These are phyloP conservation scores for Penicillium argentinense DNA, from an alignment of 495 filamentous ascomycete genomes.

Conservation along the genomic window DNA sequence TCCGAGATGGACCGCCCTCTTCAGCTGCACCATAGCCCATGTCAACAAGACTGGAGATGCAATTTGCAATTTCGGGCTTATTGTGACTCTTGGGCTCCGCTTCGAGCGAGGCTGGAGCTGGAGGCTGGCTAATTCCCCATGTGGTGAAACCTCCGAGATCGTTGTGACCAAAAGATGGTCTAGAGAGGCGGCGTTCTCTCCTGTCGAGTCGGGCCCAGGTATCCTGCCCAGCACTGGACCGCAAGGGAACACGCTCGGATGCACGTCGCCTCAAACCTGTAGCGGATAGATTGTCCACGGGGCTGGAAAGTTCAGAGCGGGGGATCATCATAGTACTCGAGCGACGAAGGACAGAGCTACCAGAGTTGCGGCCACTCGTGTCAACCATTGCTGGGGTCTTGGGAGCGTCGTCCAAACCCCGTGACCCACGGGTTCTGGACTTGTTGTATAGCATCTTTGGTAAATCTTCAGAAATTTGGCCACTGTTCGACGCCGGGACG, in stretches of 20 bases:
- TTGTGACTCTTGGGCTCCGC: not conserved
- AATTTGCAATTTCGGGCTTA: slow-evolving; percentile 39
- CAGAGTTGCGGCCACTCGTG: not conserved
- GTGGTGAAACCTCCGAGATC: slow-evolving; percentile 31
- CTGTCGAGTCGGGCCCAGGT: slow-evolving; percentile 24
- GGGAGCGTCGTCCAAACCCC: not conserved
- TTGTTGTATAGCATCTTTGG: not conserved
- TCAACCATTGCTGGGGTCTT: not conserved
- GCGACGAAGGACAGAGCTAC: slow-evolving; percentile 18
- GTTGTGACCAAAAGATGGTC: slow-evolving; percentile 15
- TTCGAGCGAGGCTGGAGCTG: not conserved
- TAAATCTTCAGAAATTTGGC: too few relatives aligned
- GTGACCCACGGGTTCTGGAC: too few relatives aligned
- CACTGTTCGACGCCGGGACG: too few relatives aligned
- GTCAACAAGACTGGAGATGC: slow-evolving; percentile 44
- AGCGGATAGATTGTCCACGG: not conserved
- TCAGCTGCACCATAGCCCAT: slow-evolving; percentile 51
- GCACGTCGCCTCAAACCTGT: slow-evolving; percentile 17
- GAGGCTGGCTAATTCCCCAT: slow-evolving; percentile 19
- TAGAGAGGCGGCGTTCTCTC: slow-evolving; percentile 17
- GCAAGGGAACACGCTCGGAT: slow-evolving; percentile 29
- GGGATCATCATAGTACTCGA: slow-evolving; percentile 22
- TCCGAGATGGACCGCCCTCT: slow-evolving; percentile 42
- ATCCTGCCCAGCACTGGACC: slow-evolving; percentile 13
- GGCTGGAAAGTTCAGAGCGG: not conserved